Evolutionary conservation across 192 early-diverging fungal species (phyloP).

Genomic region (Coemansia sp.): DNA sequence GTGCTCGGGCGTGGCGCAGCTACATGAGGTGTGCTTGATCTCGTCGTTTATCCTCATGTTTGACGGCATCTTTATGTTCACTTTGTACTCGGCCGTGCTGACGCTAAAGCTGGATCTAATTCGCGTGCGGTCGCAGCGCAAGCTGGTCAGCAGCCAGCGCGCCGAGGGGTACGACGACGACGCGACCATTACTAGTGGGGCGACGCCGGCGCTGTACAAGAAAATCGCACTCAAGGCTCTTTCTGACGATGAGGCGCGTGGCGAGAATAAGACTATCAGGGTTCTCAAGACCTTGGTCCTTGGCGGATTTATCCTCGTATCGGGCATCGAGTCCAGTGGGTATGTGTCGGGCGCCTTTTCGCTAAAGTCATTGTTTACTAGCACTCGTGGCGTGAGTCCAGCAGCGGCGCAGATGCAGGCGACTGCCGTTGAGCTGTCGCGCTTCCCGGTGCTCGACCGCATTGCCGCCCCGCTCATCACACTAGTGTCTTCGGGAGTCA

Average conservation of each 20-base stretch:
- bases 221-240: conserved; percentile 67
- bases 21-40: conserved; percentile 83
- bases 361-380: conserved; percentile 35
- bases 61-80: conserved; percentile 83
- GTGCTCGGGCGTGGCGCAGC: conserved; percentile 71
- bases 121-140: conserved; percentile 51
- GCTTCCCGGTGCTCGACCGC: conserved; percentile 42
- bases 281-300: conserved; percentile 57
- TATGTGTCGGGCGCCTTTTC: conserved; percentile 52
- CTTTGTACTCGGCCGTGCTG: conserved; percentile 84
- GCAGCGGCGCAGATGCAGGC: background rate
- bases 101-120: conserved; percentile 86
- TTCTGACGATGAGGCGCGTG: conserved; percentile 58
- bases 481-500: conserved; percentile 15
- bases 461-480: conserved; percentile 38
- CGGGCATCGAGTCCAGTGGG: conserved; percentile 51
- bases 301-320: conserved; percentile 47
- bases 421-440: conserved; percentile 30
- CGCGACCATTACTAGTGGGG: conserved; percentile 25
- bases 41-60: conserved; percentile 81
- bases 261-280: conserved; percentile 54
- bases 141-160: conserved; percentile 30
- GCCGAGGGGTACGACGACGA: conserved; percentile 18
- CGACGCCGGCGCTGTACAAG: conserved; percentile 62
- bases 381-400: conserved; percentile 2